A percentile compares a stretch with the other conserved stretches of the same genome.
These are phyloP conservation scores for Buddleja alternifolia DNA, from an alignment of 257 asterid genomes.

Conservation along the genomic window DNA sequence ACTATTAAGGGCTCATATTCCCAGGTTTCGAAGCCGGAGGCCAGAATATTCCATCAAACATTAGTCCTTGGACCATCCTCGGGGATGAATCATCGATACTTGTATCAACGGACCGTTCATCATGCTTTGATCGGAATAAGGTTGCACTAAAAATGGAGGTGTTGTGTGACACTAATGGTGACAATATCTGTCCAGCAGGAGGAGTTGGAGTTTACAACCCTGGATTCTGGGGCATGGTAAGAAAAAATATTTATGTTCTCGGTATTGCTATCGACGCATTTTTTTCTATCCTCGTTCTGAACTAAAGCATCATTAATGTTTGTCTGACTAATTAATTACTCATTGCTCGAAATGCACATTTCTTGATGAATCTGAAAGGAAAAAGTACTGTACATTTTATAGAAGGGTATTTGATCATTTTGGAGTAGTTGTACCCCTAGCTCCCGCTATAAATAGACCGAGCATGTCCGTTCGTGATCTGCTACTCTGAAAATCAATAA, in stretches of 20 bases:
- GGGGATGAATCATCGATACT: slow-evolving; percentile 64
- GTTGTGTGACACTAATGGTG: slow-evolving; percentile 55
- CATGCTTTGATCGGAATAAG: slow-evolving; percentile 80
- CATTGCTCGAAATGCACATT: no score
- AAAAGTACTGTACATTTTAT: no score
- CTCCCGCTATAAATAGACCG: no score
- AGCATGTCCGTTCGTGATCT: no score
- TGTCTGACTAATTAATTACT: neutral
- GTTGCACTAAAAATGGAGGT: slow-evolving; percentile 82
- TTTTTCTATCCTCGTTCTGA: neutral
- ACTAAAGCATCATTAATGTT: neutral
- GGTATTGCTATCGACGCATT: neutral
- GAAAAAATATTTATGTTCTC: slow-evolving; percentile 15
- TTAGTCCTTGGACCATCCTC: slow-evolving; percentile 77
- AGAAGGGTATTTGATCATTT: no score
- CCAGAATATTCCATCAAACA: slow-evolving; percentile 76
- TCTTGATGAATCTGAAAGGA: no score
- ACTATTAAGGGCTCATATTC: neutral
- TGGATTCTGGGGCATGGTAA: slow-evolving; percentile 97
- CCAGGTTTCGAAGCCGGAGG: slow-evolving; percentile 95
- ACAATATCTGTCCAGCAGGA: slow-evolving; percentile 61
- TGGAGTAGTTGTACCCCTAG: no score
- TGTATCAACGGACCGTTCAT: slow-evolving; percentile 80
- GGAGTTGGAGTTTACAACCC: slow-evolving; percentile 96
- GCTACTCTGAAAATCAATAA: no score